These are phyloP conservation scores for Lasiodiplodia gonubiensis DNA, from an alignment of 2,329 filamentous ascomycete genomes.

Conservation along the genomic window DNA sequence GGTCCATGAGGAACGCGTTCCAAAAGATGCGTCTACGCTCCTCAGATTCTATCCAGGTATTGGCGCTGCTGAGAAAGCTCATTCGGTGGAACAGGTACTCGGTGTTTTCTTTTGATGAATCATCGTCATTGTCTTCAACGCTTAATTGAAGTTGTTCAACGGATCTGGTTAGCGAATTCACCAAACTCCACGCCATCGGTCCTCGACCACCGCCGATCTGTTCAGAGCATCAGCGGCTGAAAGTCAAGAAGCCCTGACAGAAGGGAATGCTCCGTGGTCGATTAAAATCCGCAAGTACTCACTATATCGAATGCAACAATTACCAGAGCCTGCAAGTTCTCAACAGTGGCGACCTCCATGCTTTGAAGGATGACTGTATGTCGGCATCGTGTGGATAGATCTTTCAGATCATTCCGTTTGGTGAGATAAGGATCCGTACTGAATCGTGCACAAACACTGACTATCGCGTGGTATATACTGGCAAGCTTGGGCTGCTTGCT, in stretches of 20 bases:
- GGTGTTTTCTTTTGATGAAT: conserved; percentile 14
- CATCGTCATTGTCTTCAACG: conserved; percentile 40
- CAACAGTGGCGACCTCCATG: conserved; percentile 44
- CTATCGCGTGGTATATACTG: conserved; percentile 38
- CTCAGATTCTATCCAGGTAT: conserved; percentile 43
- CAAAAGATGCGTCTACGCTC: conserved; percentile 48
- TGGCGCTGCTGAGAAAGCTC: conserved; percentile 41
- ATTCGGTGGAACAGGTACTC: conserved; percentile 45
- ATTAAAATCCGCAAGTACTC: not conserved
- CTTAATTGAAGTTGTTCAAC: conserved; percentile 44
- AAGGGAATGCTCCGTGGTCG: no score
- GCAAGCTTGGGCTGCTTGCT: conserved; percentile 31
- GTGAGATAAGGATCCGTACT: conserved; percentile 30
- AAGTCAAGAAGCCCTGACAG: no score
- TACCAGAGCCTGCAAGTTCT: conserved; percentile 44
- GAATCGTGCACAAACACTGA: conserved; percentile 35
- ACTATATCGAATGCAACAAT: conserved; percentile 45
- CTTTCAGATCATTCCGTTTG: conserved; percentile 6
- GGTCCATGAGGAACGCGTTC: conserved; percentile 47
- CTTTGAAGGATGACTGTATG: conserved; percentile 40
- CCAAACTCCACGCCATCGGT: conserved; percentile 44
- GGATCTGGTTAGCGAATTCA: conserved; percentile 44
- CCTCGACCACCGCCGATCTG: conserved; percentile 44
- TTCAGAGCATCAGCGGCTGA: not conserved
- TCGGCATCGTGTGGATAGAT: conserved; percentile 20